A percentile compares a stretch with the other conserved stretches of the same genome.
phyloP scores from a whole-genome alignment of 176 grass and related monocot genomes.

The Olyra latifolia region DNA sequence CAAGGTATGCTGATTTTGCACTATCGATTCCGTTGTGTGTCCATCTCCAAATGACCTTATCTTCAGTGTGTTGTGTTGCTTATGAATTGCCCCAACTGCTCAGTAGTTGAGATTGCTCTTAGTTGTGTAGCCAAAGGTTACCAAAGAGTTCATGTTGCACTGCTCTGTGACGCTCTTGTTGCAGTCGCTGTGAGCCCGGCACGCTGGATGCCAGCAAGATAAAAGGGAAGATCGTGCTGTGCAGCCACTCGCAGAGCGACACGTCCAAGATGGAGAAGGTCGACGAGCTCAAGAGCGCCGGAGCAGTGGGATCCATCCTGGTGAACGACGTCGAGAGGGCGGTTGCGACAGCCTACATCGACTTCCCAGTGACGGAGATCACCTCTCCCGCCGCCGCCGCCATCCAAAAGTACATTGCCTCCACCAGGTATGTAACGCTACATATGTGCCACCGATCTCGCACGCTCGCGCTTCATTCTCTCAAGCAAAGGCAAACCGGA shows the following conservation, averaged over 20 bases:
- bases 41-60: no score
- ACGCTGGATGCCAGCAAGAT: conserved; percentile 61
- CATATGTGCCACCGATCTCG: neutral
- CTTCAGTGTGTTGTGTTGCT: no score
- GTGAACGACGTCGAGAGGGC: conserved; percentile 38
- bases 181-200: conserved; percentile 65
- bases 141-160: no score
- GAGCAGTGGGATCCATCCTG: conserved; percentile 54
- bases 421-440: conserved; percentile 44
- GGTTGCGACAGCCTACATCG: conserved; percentile 51
- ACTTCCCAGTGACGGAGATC: conserved; percentile 65
- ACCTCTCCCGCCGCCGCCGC: conserved; percentile 40
- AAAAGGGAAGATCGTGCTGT: conserved; percentile 79
- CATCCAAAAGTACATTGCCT: conserved; percentile 65
- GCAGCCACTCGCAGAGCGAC: conserved; percentile 53
- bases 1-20: no score
- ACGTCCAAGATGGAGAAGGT: conserved; percentile 43
- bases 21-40: no score
- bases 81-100: no score
- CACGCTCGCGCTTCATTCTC: neutral
- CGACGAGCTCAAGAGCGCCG: conserved; percentile 49
- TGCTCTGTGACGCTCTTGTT: no score
- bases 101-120: no score
- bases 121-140: no score
- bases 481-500: conserved; percentile 11